Evolutionary conservation across 2,329 filamentous ascomycete species (phyloP).

Genomic region (Tolypocladium cylindrosporum): DNA sequence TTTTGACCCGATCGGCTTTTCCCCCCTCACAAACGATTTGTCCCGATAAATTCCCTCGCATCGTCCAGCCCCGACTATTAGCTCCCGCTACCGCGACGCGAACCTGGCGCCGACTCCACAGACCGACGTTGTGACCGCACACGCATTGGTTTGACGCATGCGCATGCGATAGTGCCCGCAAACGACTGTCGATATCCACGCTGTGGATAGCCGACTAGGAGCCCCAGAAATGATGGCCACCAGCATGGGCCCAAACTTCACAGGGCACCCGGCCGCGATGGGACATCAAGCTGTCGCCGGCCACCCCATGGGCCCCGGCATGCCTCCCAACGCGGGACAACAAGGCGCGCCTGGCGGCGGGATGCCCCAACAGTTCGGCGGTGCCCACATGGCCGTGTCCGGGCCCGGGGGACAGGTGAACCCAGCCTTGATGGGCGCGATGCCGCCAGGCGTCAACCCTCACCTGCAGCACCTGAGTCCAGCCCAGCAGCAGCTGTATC

Average conservation of each 20-base stretch:
- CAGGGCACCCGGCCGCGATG: constrained; percentile 61
- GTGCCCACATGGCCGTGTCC: constrained; percentile 59
- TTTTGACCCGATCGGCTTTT: background rate
- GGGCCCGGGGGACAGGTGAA: constrained; percentile 63
- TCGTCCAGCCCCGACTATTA: constrained; percentile 5
- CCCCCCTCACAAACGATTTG: background rate
- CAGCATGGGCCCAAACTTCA: constrained; percentile 53
- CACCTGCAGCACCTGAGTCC: constrained; percentile 66
- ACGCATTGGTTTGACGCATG: constrained; percentile 15
- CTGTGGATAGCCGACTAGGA: constrained; percentile 43
- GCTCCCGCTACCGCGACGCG: constrained; percentile 1
- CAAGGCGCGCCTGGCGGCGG: constrained; percentile 55
- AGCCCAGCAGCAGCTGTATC: constrained; percentile 46
- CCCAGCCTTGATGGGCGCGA: constrained; percentile 65
- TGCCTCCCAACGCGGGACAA: constrained; percentile 60
- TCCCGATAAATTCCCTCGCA: constrained; percentile 7
- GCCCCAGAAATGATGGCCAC: constrained; percentile 53
- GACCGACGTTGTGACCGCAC: background rate
- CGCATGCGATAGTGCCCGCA: constrained; percentile 38
- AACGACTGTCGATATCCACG: constrained; percentile 46
- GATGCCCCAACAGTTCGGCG: constrained; percentile 55
- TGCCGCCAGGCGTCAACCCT: constrained; percentile 58
- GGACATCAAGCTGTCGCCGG: constrained; percentile 60
- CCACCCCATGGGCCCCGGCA: constrained; percentile 52
- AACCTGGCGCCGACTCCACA: background rate